These are phyloP conservation scores for Alectoria sarmentosa DNA, from an alignment of 495 filamentous ascomycete genomes.

Conservation along the genomic window DNA sequence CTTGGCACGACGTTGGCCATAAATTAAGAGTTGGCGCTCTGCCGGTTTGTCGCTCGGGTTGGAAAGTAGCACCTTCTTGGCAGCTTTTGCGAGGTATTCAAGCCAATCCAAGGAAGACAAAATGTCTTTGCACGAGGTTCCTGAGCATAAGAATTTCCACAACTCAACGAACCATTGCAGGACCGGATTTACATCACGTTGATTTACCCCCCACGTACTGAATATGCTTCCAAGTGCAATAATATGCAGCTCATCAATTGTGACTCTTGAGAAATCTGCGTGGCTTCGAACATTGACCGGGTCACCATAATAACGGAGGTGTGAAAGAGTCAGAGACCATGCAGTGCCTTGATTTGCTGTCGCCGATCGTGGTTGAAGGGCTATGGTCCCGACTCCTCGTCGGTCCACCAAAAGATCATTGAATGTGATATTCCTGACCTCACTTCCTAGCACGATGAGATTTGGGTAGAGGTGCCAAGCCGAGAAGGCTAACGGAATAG, in stretches of 20 bases:
- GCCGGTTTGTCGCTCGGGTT: not conserved
- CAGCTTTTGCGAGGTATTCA: slow-evolving; percentile 12
- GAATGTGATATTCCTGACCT: slow-evolving; percentile 15
- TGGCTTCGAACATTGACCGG: slow-evolving; percentile 14
- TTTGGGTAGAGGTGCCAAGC: slow-evolving; percentile 39
- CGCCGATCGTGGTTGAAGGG: not conserved
- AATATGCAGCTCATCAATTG: slow-evolving; percentile 10
- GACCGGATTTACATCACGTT: slow-evolving; percentile 1
- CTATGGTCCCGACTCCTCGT: not conserved
- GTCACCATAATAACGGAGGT: slow-evolving; percentile 33
- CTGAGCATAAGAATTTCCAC: not conserved
- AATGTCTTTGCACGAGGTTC: not conserved
- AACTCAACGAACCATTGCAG: slow-evolving; percentile 8
- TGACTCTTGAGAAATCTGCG: slow-evolving; percentile 19
- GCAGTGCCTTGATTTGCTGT: not conserved
- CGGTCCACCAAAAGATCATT: slow-evolving; percentile 21
- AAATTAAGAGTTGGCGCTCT: slow-evolving; percentile 4
- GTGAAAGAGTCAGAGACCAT: slow-evolving; percentile 32
- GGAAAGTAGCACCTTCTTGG: slow-evolving; percentile 5
- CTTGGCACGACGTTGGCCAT: slow-evolving; percentile 11
- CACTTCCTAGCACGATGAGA: slow-evolving; percentile 25
- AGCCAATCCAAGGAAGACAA: slow-evolving; percentile 3
- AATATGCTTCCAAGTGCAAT: slow-evolving; percentile 12
- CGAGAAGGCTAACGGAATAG: slow-evolving; percentile 29
- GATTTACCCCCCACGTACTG: slow-evolving; percentile 5